Evolutionary conservation across 305 asterid species (phyloP), one percentile per base, ranked within the genome.

Genomic region (Fraxinus sp.): DNA sequence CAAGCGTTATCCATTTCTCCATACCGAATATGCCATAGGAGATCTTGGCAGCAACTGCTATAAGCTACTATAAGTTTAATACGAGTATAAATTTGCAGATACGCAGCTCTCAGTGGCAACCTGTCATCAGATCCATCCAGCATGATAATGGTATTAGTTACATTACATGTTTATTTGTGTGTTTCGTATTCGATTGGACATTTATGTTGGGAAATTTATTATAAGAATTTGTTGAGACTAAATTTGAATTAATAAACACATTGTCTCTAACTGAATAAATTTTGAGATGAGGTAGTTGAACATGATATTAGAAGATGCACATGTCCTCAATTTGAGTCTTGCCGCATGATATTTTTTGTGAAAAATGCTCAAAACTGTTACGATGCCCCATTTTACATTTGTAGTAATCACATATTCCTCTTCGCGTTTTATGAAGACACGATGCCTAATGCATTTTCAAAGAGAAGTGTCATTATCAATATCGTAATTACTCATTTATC

Each of bases 51-150:
- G 35, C 35, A 64, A 64, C 73, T 22, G 35, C 73, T 64, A 64
- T 64, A 64, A 22, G 73, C 36, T 64, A 64, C 73, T 62, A 10
- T 32, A 59, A 68, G 78, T 14, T 80, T 81, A 79, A 62, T 36
- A 22, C 30, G 10, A 70, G 43, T 71, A 78, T 11, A 33, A 62
- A 28, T 68, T 18, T 83, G 20, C 94, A 95, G 99, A 26, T 95
- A 95, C 86, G 94, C 97, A 84, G 98, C 98, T 62, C 90, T 93
- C 18, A 90, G 94, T 59, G 97, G 94, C 13, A 91, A 87, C 62
- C 77, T 82, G 59, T 36, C 92, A 49, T 79, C 91, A 0, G 84
- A 89, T 75, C 85, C 86, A 28, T 77, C 83, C 24, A 78, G 85
- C n/a, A 57, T 11, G 22, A 1, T 77, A 82, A 81, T 55, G 95